phyloP scores from a whole-genome alignment of 2,329 filamentous ascomycete genomes.

The Diplodia intermedia region DNA sequence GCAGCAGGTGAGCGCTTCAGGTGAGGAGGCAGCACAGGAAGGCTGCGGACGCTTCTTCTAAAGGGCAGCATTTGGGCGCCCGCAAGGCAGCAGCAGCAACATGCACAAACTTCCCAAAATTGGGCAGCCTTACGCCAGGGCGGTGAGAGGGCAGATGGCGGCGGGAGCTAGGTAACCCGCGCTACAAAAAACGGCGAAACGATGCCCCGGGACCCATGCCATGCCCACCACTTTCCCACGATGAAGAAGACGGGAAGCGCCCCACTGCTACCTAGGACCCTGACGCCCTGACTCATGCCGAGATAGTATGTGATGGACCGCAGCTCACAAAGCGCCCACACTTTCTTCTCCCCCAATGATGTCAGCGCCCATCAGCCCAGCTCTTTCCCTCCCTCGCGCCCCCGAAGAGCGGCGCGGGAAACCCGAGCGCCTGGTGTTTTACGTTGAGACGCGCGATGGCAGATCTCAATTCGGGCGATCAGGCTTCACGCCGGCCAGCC shows the following conservation, averaged over 20 bases:
- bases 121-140: background rate
- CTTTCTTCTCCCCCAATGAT: constrained; percentile 12
- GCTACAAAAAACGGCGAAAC: constrained; percentile 3
- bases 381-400: background rate
- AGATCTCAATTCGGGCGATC: constrained; percentile 19
- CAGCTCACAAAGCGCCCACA: background rate
- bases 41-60: constrained; percentile 12
- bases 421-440: constrained; percentile 13
- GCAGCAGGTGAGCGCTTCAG: background rate
- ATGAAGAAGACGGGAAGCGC: background rate
- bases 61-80: constrained; percentile 1
- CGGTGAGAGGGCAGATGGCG: background rate
- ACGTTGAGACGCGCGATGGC: constrained; percentile 22
- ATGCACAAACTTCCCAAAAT: background rate
- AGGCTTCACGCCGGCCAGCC: background rate
- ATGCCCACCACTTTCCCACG: background rate
- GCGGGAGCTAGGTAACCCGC: background rate
- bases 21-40: background rate
- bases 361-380: constrained; percentile 13
- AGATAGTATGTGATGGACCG: background rate
- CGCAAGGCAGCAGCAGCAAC: background rate
- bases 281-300: background rate
- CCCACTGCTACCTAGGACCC: background rate
- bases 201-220: background rate
- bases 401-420: background rate